Evolutionary conservation across 2,329 filamentous ascomycete genomes (phyloP).

Genomic region (Curvularia verruculosa): DNA sequence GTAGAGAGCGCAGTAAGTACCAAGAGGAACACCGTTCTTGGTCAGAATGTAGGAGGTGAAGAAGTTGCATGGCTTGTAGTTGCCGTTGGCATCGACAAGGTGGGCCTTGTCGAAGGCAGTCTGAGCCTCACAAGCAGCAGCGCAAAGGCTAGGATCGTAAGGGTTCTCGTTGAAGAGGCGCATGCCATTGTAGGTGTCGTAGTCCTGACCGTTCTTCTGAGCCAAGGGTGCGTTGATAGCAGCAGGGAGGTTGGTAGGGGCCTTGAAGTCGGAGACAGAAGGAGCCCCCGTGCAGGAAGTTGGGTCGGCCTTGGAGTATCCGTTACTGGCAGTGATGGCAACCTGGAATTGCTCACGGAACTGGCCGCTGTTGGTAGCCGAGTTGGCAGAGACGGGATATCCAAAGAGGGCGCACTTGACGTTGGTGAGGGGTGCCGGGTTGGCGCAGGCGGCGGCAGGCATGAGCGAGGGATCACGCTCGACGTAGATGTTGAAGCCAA

Average conservation of each 20-base stretch:
- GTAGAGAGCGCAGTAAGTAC: slow-evolving; percentile 46
- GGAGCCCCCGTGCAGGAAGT: slow-evolving; percentile 11
- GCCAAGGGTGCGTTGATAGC: slow-evolving; percentile 37
- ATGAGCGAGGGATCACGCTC: slow-evolving; percentile 34
- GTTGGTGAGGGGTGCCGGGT: slow-evolving; percentile 33
- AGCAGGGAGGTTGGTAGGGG: slow-evolving; percentile 23
- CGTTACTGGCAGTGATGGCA: slow-evolving; percentile 37
- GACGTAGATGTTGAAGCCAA: slow-evolving; percentile 40
- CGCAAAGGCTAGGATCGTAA: slow-evolving; percentile 40
- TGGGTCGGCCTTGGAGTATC: slow-evolving; percentile 33
- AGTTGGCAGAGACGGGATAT: slow-evolving; percentile 26
- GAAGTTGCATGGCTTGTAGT: slow-evolving; percentile 48
- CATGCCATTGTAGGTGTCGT: slow-evolving; percentile 39
- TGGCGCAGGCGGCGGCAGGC: slow-evolving; percentile 22
- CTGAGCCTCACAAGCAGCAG: slow-evolving; percentile 44
- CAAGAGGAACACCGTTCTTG: slow-evolving; percentile 44
- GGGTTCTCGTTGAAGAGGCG: slow-evolving; percentile 38
- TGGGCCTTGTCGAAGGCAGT: slow-evolving; percentile 43
- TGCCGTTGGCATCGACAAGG: slow-evolving; percentile 30
- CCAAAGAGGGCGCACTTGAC: slow-evolving; percentile 39
- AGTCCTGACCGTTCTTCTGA: slow-evolving; percentile 13
- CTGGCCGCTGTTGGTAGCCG: slow-evolving; percentile 35
- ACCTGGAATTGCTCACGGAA: slow-evolving; percentile 33
- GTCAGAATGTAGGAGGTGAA: slow-evolving; percentile 48
- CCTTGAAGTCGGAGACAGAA: slow-evolving; percentile 23